A percentile compares a stretch with the other conserved stretches of the same genome.
Conservation (phyloP, 2,329 filamentous ascomycete species). For the Cladosporium sp. region DNA sequence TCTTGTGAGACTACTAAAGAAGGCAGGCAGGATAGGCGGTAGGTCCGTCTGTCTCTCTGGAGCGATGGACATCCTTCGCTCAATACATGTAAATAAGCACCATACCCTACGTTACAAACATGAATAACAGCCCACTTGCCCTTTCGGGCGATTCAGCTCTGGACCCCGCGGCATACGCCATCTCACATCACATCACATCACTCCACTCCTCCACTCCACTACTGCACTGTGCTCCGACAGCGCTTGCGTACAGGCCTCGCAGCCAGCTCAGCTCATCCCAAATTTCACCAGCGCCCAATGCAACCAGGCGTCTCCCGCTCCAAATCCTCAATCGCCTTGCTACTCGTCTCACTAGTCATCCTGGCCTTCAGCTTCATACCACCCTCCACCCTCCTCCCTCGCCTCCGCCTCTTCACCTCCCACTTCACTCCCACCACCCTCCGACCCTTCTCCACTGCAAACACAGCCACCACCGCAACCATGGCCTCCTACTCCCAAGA, state of each 20-base stretch:
- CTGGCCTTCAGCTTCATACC: constrained; percentile 45
- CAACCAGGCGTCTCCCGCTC: neutral
- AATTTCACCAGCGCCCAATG: constrained; percentile 13
- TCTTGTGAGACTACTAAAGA: neutral
- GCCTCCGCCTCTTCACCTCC: constrained; percentile 42
- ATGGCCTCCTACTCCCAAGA: constrained; percentile 67
- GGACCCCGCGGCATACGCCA: neutral
- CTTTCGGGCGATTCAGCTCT: neutral
- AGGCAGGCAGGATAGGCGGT: no score
- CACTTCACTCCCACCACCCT: constrained; percentile 26
- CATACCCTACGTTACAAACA: no score
- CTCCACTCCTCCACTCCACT: neutral
- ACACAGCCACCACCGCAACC: constrained; percentile 27
- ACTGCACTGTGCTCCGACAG: neutral
- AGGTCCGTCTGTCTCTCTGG: no score
- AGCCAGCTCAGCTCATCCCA: neutral
- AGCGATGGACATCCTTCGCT: no score
- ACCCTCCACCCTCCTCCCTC: constrained; percentile 41
- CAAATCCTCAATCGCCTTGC: neutral
- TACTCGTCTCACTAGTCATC: constrained; percentile 33
- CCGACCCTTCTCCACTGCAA: constrained; percentile 14
- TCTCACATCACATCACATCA: constrained; percentile 2
- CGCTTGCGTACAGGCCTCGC: neutral
- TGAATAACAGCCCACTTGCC: neutral
- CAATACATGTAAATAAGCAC: no score